Base-by-base conservation (phyloP, 192 early-diverging fungal genomes). In the Rhizophagus sp. region DNA sequence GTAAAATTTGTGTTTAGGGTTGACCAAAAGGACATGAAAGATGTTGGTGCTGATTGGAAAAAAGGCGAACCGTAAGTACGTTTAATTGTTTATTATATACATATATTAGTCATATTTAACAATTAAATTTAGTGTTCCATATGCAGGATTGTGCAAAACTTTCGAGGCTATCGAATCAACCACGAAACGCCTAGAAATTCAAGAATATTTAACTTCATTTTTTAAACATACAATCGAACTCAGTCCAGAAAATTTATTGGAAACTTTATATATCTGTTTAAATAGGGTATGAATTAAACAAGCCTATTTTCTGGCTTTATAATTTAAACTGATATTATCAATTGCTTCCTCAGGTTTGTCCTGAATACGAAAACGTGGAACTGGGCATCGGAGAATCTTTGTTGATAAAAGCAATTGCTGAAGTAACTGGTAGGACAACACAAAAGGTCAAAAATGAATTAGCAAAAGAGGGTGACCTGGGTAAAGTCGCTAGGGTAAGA, bases 291-390 rank as follows among this genome's bases (percentile, higher is more conserved):
- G 52, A 33, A 33, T 34, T 25, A 7, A 73, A 24, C 39, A 67
- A 19, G 27, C 12, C 15, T 17, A 61, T 8, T 41, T 52, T 10
- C 19, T 33, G 47, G 63, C 22, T 15, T 22, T 47, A 30, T n/a
- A 52, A n/a, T 33, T 57, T 24, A 52, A 71, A 22, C 11, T n/a
- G 25, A 33, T 81, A 10, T 24, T 34, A 34, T 87, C n/a, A 78
- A 44, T 33, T 44, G 2, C 36, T 25, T 25, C 22, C 24, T 7
- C 78, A 96, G 94, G 84, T 93, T 81, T 89, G 94, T 77, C 97
- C 98, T 0, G 97, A 99, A 78, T 96, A 98, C 82, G 96, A 98
- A 85, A 95, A 94, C 34, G 87, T 97, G 33, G 98, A 99, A 85
- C 86, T 99, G 30, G 97, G 97, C 8, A 92, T 99, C 74, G 98